These are phyloP conservation scores for Candida maris DNA, from an alignment of 805 yeast species.

Conservation along the genomic window DNA sequence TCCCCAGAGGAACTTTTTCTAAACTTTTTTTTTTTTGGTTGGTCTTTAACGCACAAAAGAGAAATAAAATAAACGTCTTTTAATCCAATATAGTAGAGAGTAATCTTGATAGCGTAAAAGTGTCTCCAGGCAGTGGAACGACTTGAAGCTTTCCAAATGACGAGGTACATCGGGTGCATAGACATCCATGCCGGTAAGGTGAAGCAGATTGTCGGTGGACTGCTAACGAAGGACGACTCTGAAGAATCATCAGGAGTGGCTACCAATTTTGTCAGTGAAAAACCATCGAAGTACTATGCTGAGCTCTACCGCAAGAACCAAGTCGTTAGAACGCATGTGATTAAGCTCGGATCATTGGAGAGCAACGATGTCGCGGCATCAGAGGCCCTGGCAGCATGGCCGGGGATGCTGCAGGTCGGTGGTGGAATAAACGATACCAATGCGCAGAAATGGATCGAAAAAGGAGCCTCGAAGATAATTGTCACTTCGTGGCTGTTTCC, in stretches of 20 bases:
- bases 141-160: too few species aligned
- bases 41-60: too few species aligned
- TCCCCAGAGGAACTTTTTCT: too few species aligned
- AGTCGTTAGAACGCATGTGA: slow-evolving; percentile 84
- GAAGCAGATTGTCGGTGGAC: slow-evolving; percentile 95
- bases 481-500: slow-evolving; percentile 91
- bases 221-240: slow-evolving; percentile 58
- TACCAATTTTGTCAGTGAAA: slow-evolving; percentile 76
- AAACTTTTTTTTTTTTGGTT: too few species aligned
- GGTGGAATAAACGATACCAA: slow-evolving; percentile 83
- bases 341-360: slow-evolving; percentile 75
- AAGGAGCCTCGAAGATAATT: slow-evolving; percentile 82
- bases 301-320: slow-evolving; percentile 54
- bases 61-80: too few species aligned
- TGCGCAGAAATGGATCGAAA: slow-evolving; percentile 72
- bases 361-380: slow-evolving; percentile 80
- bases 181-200: slow-evolving; percentile 95
- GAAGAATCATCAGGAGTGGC: slow-evolving; percentile 35
- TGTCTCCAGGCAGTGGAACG: too few species aligned
- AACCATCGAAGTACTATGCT: slow-evolving; percentile 75
- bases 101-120: too few species aligned
- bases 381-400: slow-evolving; percentile 75
- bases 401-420: slow-evolving; percentile 73
- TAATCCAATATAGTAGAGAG: too few species aligned
- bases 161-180: slow-evolving; percentile 88